These are phyloP conservation scores for Hypoxylon sp. DNA, from an alignment of 2,329 filamentous ascomycete species.

Conservation along the genomic window DNA sequence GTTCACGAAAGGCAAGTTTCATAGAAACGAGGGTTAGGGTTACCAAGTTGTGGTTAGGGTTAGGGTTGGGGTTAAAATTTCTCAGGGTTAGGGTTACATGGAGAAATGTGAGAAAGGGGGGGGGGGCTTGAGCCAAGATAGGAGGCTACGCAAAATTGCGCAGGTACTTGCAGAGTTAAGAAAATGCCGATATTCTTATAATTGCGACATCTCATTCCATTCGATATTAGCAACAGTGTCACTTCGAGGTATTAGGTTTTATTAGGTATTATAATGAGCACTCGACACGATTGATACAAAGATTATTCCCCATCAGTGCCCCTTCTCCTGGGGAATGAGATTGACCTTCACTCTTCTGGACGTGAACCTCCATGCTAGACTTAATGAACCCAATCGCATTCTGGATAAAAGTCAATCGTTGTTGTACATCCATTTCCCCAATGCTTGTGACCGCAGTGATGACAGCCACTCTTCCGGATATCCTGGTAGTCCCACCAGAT, in stretches of 20 bases:
- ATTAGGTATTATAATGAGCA: neutral
- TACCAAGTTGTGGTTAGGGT: neutral
- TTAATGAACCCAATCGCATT: constrained; percentile 20
- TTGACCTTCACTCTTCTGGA: neutral
- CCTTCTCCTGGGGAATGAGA: neutral
- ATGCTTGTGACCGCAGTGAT: constrained; percentile 42
- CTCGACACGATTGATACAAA: neutral
- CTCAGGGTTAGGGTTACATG: neutral
- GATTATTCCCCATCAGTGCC: neutral
- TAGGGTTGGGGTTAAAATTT: neutral
- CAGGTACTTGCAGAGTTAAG: too few species aligned
- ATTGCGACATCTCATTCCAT: too few species aligned
- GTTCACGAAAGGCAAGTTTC: neutral
- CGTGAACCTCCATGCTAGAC: neutral
- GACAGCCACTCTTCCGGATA: constrained; percentile 27
- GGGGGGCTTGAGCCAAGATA: too few species aligned
- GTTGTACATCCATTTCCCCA: constrained; percentile 35
- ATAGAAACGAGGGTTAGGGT: neutral
- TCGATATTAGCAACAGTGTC: too few species aligned
- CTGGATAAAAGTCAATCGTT: constrained; percentile 32
- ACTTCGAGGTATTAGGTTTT: too few species aligned
- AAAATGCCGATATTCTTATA: too few species aligned
- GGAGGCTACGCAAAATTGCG: too few species aligned
- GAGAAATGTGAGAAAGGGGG: too few species aligned
- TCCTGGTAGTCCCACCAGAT: constrained; percentile 43